Evolutionary conservation across 257 asterid species (phyloP).

Genomic region (Solanum clarkiae): DNA sequence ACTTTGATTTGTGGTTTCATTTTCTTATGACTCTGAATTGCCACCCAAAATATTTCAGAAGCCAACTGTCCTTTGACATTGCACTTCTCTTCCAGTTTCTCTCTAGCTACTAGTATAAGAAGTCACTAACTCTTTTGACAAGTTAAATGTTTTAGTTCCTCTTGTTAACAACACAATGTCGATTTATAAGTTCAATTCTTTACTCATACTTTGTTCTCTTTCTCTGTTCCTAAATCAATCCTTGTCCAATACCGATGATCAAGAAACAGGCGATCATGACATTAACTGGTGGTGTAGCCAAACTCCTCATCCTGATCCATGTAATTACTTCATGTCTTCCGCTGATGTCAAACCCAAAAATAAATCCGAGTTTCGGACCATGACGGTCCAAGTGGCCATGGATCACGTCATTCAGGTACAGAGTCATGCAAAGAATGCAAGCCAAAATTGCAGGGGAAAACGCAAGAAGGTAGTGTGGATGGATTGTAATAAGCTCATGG

Average conservation of each 20-base stretch:
- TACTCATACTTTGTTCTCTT: background rate
- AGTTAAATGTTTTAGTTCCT: background rate
- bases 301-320: constrained; percentile 57
- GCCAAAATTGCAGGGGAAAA: constrained; percentile 11
- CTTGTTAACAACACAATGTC: background rate
- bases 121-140: background rate
- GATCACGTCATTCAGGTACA: constrained; percentile 31
- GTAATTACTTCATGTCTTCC: constrained; percentile 32
- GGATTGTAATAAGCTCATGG: constrained; percentile 47
- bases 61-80: constrained; percentile 2
- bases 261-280: constrained; percentile 1
- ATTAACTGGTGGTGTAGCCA: constrained; percentile 48
- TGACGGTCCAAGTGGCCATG: constrained; percentile 38
- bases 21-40: background rate
- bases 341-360: constrained; percentile 16
- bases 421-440: constrained; percentile 11
- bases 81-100: background rate
- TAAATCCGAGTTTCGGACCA: constrained; percentile 29
- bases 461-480: constrained; percentile 9
- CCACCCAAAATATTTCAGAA: background rate
- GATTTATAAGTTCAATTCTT: background rate
- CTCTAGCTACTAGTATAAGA: background rate
- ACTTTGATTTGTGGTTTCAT: background rate
- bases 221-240: constrained; percentile 8
- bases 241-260: background rate